Base-by-base conservation (phyloP, 176 grass and related monocot species). In the Rhynchospora breviuscula region DNA sequence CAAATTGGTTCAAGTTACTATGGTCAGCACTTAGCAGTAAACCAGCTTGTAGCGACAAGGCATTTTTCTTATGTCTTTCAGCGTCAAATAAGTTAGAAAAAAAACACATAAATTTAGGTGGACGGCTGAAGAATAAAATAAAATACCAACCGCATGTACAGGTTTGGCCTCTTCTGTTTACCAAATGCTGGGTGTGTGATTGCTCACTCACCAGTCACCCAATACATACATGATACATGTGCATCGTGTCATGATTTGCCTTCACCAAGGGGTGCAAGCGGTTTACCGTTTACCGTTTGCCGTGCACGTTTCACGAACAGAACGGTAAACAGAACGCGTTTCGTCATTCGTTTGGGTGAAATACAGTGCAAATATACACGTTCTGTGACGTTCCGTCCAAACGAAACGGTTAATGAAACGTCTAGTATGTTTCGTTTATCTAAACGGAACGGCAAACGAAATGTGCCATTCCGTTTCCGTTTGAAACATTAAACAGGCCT, bases 111-210 rank as follows among this genome's bases (percentile, higher is more conserved):
- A 17, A 43, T 18, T 6, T 33, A 67, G 64, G 23, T 67, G 29
- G 40, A 33, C 35, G 35, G 67, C 15, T 19, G 7, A n/a, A 21
- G 7, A 47, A 40, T 40, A 40, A 40, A 49, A n/a, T n/a, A n/a
- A n/a, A 73, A 10, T 47, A 71, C 8, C 2, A 25, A 63, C 61
- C 61, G 10, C 10, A 26, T 63, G 61, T 63, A 63, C 10, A 63
- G 11, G 15, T 68, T 68, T 18, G 65, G 65, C 31, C 14, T 68
- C 40, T 9, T 45, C 17, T 19, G 18, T 52, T 52, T 25, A 75
- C 70, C 70, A 53, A 77, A 77, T 56, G 49, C 73, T 56, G 49
- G 54, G 51, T 23, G 49, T 77, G 73, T 33, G 73, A 76, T 76
- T 14, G 18, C 72, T 73, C 69, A 47, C n/a, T n/a, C 72, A 13